Percentiles rank a stretch among this genome's conserved stretches.
Conservation (phyloP, 2,329 filamentous ascomycete genomes). For the Stagonosporopsis chrysanthemi region DNA sequence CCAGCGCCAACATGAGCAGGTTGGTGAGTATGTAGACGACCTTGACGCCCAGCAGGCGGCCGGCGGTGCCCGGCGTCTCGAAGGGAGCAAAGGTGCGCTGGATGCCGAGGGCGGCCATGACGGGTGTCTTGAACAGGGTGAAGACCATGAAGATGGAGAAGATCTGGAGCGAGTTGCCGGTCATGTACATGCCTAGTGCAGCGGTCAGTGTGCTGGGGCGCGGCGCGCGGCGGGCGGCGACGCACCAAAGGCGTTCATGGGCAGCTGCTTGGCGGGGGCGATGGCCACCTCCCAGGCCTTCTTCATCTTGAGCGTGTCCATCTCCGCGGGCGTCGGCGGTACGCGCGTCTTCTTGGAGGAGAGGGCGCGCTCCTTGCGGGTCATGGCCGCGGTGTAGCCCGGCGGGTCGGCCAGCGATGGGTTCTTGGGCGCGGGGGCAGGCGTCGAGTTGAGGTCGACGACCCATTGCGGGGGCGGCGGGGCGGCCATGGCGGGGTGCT, state of each 20-base stretch:
- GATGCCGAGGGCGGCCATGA: constrained; percentile 82
- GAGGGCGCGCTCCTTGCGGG: constrained; percentile 50
- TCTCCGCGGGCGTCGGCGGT: constrained; percentile 79
- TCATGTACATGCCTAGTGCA: constrained; percentile 92
- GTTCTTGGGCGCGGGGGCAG: constrained; percentile 70
- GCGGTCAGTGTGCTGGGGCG: not conserved
- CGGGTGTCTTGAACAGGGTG: constrained; percentile 97
- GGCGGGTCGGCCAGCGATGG: constrained; percentile 81
- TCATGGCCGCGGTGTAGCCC: constrained; percentile 70
- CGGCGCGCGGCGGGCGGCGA: not conserved
- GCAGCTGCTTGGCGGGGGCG: constrained; percentile 89
- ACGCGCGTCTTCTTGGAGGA: constrained; percentile 62
- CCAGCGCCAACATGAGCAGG: constrained; percentile 79
- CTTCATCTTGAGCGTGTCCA: constrained; percentile 95
- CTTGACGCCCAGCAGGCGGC: constrained; percentile 82
- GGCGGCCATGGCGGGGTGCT: constrained; percentile 19
- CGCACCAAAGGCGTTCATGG: constrained; percentile 93
- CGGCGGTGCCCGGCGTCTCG: constrained; percentile 79
- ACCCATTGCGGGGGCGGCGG: constrained; percentile 78
- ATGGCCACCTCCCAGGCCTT: constrained; percentile 98
- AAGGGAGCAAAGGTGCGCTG: constrained; percentile 91
- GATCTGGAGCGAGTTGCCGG: constrained; percentile 95
- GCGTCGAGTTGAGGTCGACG: constrained; percentile 75
- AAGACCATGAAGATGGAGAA: constrained; percentile 99
- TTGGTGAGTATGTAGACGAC: constrained; percentile 88